Percentiles rank a stretch among this genome's conserved stretches.
phyloP scores from a whole-genome alignment of 495 filamentous ascomycete species.

The Cetradonia linearis region DNA sequence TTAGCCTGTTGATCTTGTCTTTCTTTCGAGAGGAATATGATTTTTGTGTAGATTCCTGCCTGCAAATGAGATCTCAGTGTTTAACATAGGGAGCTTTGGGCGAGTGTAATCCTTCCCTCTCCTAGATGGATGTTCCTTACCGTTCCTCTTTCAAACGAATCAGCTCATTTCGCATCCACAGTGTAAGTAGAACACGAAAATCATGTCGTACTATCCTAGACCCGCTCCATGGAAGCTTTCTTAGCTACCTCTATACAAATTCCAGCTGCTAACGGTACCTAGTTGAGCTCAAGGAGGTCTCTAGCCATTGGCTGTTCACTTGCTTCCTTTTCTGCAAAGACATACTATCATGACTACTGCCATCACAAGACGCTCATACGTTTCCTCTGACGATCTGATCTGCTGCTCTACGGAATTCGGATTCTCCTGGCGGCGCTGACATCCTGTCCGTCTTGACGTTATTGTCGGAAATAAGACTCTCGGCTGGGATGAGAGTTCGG shows the following conservation, averaged over 20 bases:
- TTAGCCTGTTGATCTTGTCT: neutral
- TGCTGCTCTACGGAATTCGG: no score
- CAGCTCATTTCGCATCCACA: no score
- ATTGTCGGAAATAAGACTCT: no score
- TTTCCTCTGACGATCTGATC: no score
- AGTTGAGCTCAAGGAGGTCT: neutral
- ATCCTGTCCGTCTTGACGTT: no score
- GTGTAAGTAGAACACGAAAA: neutral
- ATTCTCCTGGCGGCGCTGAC: no score
- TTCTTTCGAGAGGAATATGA: neutral
- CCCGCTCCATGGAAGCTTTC: neutral
- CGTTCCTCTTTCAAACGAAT: neutral
- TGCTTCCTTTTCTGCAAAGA: neutral
- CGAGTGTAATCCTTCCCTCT: neutral
- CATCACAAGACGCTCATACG: no score
- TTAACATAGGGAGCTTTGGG: neutral
- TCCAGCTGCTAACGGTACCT: neutral
- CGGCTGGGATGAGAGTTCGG: no score
- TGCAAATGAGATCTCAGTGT: neutral
- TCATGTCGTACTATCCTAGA: neutral
- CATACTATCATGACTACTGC: no score
- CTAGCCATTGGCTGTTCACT: neutral
- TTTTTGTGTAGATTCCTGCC: neutral
- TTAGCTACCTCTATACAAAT: neutral
- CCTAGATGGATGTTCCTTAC: neutral